A percentile compares a stretch with the other conserved stretches of the same genome.
These are phyloP conservation scores for Trichoderma afroharzianum DNA, from an alignment of 2,329 filamentous ascomycete genomes.

Conservation along the genomic window DNA sequence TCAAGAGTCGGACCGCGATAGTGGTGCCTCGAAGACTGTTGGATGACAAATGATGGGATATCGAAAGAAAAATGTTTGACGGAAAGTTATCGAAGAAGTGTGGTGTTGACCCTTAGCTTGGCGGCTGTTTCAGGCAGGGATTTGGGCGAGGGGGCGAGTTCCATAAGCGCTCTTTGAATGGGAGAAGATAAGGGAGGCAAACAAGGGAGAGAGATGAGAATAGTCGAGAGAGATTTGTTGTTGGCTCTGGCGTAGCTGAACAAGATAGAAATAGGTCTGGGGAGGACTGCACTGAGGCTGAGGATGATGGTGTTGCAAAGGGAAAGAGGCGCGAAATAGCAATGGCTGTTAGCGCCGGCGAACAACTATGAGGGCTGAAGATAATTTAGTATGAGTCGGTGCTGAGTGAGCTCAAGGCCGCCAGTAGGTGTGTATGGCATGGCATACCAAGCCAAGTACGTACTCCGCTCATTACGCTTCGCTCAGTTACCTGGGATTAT, in stretches of 20 bases:
- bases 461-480: neutral
- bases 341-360: constrained; percentile 3
- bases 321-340: neutral
- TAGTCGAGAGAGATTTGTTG: neutral
- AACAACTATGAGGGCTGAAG: constrained; percentile 5
- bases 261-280: neutral
- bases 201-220: neutral
- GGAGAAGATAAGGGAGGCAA: neutral
- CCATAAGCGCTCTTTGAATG: constrained; percentile 9
- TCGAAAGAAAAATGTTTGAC: constrained; percentile 14
- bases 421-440: neutral
- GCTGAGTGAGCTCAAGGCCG: neutral
- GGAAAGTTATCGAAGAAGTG: constrained; percentile 13
- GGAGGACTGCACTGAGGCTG: neutral
- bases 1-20: neutral
- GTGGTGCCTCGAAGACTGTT: neutral
- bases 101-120: constrained; percentile 14
- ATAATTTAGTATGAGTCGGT: neutral
- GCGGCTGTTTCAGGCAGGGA: constrained; percentile 27
- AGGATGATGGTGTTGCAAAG: neutral
- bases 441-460: neutral
- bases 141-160: constrained; percentile 19
- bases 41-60: constrained; percentile 16
- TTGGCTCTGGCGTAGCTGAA: neutral
- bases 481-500: neutral